These are phyloP conservation scores for Babesia ovata DNA, from an alignment of 169 alveolate species.

Conservation along the genomic window DNA sequence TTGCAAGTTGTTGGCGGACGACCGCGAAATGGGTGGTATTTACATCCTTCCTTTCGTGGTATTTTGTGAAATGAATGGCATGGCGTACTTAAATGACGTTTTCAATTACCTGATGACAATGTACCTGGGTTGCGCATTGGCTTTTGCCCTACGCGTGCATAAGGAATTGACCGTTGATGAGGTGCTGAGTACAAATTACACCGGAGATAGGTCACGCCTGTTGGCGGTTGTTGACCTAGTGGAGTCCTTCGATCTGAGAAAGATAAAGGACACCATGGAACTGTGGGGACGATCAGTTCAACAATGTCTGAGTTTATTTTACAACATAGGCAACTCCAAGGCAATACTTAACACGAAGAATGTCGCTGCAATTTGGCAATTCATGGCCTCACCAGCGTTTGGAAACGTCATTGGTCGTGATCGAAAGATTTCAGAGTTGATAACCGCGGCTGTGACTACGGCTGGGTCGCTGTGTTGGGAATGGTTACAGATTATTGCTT, in stretches of 20 bases:
- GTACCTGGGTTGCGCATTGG: slow-evolving; percentile 38
- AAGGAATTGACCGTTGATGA: slow-evolving; percentile 23
- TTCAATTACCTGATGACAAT: slow-evolving; percentile 44
- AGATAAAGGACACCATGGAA: slow-evolving; percentile 31
- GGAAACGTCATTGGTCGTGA: neutral
- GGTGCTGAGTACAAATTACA: slow-evolving; percentile 32
- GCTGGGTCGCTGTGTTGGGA: slow-evolving; percentile 51
- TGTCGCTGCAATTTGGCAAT: neutral
- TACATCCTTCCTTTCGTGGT: slow-evolving; percentile 36
- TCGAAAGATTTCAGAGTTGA: neutral
- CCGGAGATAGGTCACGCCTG: neutral
- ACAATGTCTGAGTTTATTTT: slow-evolving; percentile 51
- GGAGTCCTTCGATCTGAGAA: slow-evolving; percentile 7
- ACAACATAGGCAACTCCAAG: slow-evolving; percentile 52
- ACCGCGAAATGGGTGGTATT: slow-evolving; percentile 17
- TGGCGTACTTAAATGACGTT: slow-evolving; percentile 3
- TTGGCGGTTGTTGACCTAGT: slow-evolving; percentile 12
- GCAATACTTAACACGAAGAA: neutral
- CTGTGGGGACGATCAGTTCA: slow-evolving; percentile 25
- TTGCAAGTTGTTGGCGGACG: slow-evolving; percentile 51
- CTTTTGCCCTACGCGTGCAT: slow-evolving; percentile 47
- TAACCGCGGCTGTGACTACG: slow-evolving; percentile 16
- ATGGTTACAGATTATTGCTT: slow-evolving; percentile 51
- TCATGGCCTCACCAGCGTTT: slow-evolving; percentile 2
- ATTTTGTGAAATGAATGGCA: slow-evolving; percentile 45